Evolutionary conservation across 1,284 basidiomycete genomes (phyloP), one percentile per base, ranked within the genome.

Genomic region (Inonotus hispidus): DNA sequence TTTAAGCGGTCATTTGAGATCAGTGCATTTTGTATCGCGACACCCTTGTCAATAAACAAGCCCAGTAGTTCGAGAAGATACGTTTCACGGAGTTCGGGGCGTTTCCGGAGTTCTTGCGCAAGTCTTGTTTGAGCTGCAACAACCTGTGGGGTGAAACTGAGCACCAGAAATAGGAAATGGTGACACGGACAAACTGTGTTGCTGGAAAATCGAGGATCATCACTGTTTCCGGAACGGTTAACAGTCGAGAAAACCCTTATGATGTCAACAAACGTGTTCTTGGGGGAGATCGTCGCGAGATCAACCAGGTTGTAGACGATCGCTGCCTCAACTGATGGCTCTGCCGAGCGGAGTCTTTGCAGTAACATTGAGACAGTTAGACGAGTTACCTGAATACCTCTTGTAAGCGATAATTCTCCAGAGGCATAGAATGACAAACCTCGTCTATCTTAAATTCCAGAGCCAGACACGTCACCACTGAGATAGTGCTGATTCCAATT

Each of bases 221-320:
- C 92, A 3, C 87, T 83, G 70, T 93, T 90, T 23, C 91, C 85
- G 16, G 85, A 87, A 49, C 92, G 85, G 67, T 91, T 94, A 59
- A 95, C 90, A n/a, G 82, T 75, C 13, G 93, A 95, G 70, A 98
- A 93, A 0, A 88, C 86, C 52, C 87, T 82, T 59, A 94, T 87
- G 63, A 97, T 90, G 65, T 98, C 95, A 27, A 85, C 72, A 68
- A 98, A 95, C 8, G 92, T 83, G 62, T 79, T 81, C 63, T 88
- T 82, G 1, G 92, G 88, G 1, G 91, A 88, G 49, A 83, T 82
- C 29, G 96, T 78, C 0, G 93, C 94, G 23, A 98, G 80, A 60
- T 95, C 93, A 3, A 97, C 93, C 8, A 98, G 79, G 69, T 94
- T 95, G 71, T 90, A 90, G 3, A 95, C 87, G 65, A 98, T 95